Conservation (phyloP, 192 early-diverging fungal species). For the Pilaira anomala region DNA sequence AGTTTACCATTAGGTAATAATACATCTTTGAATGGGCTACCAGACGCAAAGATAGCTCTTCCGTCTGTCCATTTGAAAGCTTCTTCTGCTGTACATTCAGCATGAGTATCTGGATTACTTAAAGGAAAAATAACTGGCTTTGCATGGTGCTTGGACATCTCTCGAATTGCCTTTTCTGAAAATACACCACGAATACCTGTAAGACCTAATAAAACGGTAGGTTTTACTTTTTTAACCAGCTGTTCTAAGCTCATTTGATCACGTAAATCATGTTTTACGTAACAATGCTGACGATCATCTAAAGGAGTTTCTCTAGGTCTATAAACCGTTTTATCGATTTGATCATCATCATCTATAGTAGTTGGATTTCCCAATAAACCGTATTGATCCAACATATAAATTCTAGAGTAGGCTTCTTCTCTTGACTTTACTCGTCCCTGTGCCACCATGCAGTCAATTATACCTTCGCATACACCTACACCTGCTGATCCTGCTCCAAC, state of each 20-base stretch:
- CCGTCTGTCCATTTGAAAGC: constrained; percentile 85
- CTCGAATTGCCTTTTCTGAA: constrained; percentile 38
- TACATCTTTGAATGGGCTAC: constrained; percentile 87
- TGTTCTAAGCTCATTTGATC: constrained; percentile 40
- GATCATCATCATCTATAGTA: neutral
- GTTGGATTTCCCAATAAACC: constrained; percentile 39
- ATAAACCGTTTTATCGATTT: neutral
- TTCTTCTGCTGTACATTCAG: constrained; percentile 93
- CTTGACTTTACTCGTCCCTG: constrained; percentile 21
- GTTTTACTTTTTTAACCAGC: constrained; percentile 41
- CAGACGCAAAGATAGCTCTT: constrained; percentile 92
- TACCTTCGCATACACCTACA: constrained; percentile 51
- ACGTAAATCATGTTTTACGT: constrained; percentile 39
- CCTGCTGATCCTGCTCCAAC: constrained; percentile 64
- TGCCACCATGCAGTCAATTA: constrained; percentile 26
- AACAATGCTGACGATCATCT: constrained; percentile 40
- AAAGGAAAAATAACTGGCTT: constrained; percentile 89
- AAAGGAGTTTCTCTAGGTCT: constrained; percentile 16
- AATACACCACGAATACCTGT: constrained; percentile 41
- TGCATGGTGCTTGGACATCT: constrained; percentile 72
- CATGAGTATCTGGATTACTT: constrained; percentile 84
- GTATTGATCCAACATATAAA: constrained; percentile 48
- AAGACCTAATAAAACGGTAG: constrained; percentile 42
- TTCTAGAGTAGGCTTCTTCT: constrained; percentile 42
- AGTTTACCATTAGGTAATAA: constrained; percentile 59